Base-by-base conservation (phyloP, 306 rosid genomes). In the Cotoneaster glaucophyllus region DNA sequence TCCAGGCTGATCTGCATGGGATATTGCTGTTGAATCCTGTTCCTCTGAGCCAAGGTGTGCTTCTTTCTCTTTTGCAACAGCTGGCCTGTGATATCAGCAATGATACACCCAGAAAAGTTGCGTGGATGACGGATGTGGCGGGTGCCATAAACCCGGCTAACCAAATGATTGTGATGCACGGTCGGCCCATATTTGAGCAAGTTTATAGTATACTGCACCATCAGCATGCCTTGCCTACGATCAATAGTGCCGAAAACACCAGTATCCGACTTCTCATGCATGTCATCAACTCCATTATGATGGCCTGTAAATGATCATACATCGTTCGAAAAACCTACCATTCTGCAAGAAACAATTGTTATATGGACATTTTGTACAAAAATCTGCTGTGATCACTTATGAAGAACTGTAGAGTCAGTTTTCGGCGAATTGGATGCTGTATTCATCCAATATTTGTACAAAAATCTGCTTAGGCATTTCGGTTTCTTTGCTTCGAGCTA, bases 1-100 rank as follows among this genome's bases (percentile, higher is more conserved):
- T 77, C 56, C 91, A 96, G 99, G 97, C 91, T 79, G 97, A 93
- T 84, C 84, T 96, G 21, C 87, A 54, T 9, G 91, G 93, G 61
- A 77, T 96, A 19, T 52, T 96, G 83, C 58, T 92, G 19, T 67
- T 80, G 82, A 91, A 74, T 61, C 91, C 98, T 79, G 91, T 90
- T 21, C 96, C 97, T n/a, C 85, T 96, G 84, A 91, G 96, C 88
- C 99, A 96, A 83, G 99, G 98, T 62, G 98, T 93, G 70, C 83
- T 96, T 66, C 94, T 96, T 12, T 93, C 99, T 7, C 99, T 96
- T 83, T 73, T 96, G 85, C 99, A 96, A 79, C 99, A 96, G 78
- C 69, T 96, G 84, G 97, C 97, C 1, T 96, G 97, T 32, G 99
- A 93, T 70, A 88, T 96, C 73, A 89, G 75, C 88, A 87, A 77